phyloP scores from a whole-genome alignment of 2,329 filamentous ascomycete species.

The Aureobasidium leucospermi region DNA sequence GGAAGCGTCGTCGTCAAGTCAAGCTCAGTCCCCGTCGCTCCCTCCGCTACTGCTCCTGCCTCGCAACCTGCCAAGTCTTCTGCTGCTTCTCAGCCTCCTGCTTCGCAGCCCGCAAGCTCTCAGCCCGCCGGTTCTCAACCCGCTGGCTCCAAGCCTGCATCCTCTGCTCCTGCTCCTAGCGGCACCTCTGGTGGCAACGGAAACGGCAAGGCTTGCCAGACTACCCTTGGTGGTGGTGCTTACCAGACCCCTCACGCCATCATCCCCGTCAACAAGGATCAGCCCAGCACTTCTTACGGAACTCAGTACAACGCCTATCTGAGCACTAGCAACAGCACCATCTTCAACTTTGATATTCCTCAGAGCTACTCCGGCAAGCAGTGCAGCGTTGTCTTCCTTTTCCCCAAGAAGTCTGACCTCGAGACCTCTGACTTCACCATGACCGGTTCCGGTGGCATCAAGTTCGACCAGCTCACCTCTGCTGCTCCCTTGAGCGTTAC shows the following conservation, averaged over 20 bases:
- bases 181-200: not conserved
- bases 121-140: not conserved
- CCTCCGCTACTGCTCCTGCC: not conserved
- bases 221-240: conserved; percentile 24
- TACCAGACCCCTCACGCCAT: conserved; percentile 32
- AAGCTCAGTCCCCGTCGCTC: conserved; percentile 31
- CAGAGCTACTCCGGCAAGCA: conserved; percentile 32
- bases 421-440: conserved; percentile 30
- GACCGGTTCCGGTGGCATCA: conserved; percentile 32
- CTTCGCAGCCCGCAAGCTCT: not conserved
- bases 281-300: conserved; percentile 34
- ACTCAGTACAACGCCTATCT: conserved; percentile 34
- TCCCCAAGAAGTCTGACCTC: conserved; percentile 32
- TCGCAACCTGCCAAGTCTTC: not conserved
- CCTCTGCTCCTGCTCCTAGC: not conserved
- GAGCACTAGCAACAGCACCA: conserved; percentile 29
- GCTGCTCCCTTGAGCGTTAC: conserved; percentile 19
- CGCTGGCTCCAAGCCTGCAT: not conserved
- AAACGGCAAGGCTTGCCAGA: conserved; percentile 19
- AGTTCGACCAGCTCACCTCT: conserved; percentile 22
- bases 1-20: conserved; percentile 2
- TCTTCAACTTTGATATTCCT: conserved; percentile 44
- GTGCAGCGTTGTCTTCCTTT: conserved; percentile 42
- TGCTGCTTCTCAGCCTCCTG: not conserved
- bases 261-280: conserved; percentile 28